phyloP scores from a whole-genome alignment of 2,329 filamentous ascomycete species.

The Colletotrichum trifolii region DNA sequence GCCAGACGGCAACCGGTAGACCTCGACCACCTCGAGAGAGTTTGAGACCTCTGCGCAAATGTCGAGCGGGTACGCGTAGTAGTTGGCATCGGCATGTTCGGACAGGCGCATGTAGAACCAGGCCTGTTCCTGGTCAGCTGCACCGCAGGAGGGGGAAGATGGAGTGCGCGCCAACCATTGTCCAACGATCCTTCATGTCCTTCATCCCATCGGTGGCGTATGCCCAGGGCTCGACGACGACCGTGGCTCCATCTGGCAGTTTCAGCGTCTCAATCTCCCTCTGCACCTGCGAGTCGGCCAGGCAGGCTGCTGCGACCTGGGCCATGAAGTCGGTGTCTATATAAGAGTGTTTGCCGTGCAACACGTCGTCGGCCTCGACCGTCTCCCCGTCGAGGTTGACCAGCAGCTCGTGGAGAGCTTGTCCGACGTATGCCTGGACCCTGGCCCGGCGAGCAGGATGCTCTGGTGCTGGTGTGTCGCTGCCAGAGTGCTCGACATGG shows the following conservation, averaged over 20 bases:
- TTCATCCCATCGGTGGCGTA: conserved; percentile 66
- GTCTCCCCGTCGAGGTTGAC: conserved; percentile 37
- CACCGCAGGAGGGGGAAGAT: too few relatives aligned
- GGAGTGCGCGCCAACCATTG: conserved; percentile 53
- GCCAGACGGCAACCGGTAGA: conserved; percentile 59
- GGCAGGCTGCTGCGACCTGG: conserved; percentile 58
- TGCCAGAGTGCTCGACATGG: conserved; percentile 47
- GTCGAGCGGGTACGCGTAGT: conserved; percentile 68
- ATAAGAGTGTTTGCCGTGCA: conserved; percentile 57
- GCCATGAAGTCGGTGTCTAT: conserved; percentile 61
- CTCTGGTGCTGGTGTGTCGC: neutral
- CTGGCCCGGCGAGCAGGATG: conserved; percentile 44
- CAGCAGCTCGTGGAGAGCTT: conserved; percentile 38
- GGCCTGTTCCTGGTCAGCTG: conserved; percentile 1
- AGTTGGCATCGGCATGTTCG: conserved; percentile 60
- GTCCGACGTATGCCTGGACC: conserved; percentile 45
- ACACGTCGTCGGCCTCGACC: conserved; percentile 39
- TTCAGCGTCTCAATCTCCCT: conserved; percentile 53
- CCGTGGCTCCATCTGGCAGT: conserved; percentile 55
- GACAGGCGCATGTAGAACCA: conserved; percentile 44
- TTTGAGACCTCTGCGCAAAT: conserved; percentile 63
- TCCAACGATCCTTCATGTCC: conserved; percentile 58
- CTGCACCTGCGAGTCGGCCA: conserved; percentile 55
- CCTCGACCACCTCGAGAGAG: conserved; percentile 59
- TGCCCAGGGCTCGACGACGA: conserved; percentile 65